These are phyloP conservation scores for Aureoboletus auriporus DNA, from an alignment of 768 basidiomycete genomes.

Conservation along the genomic window DNA sequence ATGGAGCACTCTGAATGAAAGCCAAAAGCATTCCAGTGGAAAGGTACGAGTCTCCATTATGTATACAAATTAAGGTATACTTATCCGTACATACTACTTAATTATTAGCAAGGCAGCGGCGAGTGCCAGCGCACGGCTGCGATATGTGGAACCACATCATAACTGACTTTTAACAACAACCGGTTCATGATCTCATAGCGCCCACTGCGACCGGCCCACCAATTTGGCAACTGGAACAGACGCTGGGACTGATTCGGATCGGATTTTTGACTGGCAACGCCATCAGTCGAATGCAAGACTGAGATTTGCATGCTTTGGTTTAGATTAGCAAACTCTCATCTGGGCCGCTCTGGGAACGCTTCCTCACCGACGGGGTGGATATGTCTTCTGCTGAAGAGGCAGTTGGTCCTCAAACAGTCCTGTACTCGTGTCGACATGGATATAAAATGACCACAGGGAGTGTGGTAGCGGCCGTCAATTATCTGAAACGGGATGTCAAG, in stretches of 20 bases:
- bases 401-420: constrained; percentile 61
- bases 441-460: constrained; percentile 66
- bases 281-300: constrained; percentile 62
- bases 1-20: too few species aligned
- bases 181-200: constrained; percentile 16
- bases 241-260: constrained; percentile 61
- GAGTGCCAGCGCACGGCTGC: constrained; percentile 22
- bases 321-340: constrained; percentile 12
- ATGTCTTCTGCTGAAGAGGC: constrained; percentile 70
- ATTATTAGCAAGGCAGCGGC: background rate
- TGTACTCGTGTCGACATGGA: constrained; percentile 66
- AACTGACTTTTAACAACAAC: background rate
- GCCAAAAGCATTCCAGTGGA: too few species aligned
- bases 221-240: constrained; percentile 33
- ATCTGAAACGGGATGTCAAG: constrained; percentile 39
- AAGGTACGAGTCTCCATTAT: constrained; percentile 11
- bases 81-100: background rate
- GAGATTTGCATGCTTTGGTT: constrained; percentile 49
- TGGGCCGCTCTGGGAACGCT: background rate
- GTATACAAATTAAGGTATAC: constrained; percentile 18
- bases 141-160: constrained; percentile 1
- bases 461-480: constrained; percentile 73
- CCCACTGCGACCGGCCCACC: constrained; percentile 12
- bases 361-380: constrained; percentile 48
- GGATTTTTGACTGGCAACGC: constrained; percentile 63